These are phyloP conservation scores for Acer saccharum DNA, from an alignment of 345 rosid genomes.

Conservation along the genomic window DNA sequence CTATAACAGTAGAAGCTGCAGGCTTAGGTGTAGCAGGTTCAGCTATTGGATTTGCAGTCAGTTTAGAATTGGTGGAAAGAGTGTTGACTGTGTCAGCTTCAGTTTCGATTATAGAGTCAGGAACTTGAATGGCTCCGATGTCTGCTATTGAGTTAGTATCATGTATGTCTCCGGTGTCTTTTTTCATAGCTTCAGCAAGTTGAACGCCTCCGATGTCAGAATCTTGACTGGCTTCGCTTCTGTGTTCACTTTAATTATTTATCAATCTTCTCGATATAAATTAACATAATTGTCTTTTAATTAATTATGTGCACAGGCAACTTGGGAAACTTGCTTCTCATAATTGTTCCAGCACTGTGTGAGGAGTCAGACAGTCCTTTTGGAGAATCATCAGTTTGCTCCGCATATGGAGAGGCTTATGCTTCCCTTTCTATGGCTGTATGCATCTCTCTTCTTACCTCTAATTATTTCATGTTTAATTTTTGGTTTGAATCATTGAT, in stretches of 20 bases:
- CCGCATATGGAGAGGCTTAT: conserved; percentile 43
- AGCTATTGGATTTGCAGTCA: no score
- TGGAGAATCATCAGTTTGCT: conserved; percentile 46
- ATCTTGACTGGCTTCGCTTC: not conserved
- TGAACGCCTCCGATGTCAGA: no score
- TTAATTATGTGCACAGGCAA: no score
- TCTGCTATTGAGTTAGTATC: no score
- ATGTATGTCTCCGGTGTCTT: not conserved
- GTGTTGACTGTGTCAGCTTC: conserved; percentile 5
- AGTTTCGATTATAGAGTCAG: conserved; percentile 28
- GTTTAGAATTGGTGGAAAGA: not conserved
- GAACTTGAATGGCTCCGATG: conserved; percentile 14
- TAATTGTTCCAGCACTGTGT: conserved; percentile 42
- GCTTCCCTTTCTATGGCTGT: conserved; percentile 60
- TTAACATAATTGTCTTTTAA: no score
- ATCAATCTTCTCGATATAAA: no score
- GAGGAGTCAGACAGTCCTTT: conserved; percentile 47
- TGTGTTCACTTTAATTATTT: no score
- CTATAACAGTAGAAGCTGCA: conserved; percentile 37
- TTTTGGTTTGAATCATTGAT: no score
- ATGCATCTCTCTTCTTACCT: not conserved
- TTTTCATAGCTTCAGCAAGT: not conserved
- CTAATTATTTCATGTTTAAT: no score
- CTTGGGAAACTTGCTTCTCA: conserved; percentile 20
- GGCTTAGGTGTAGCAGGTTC: conserved; percentile 21